Base-by-base conservation (phyloP, 2,329 filamentous ascomycete species). In the Paramyrothecium sp. region DNA sequence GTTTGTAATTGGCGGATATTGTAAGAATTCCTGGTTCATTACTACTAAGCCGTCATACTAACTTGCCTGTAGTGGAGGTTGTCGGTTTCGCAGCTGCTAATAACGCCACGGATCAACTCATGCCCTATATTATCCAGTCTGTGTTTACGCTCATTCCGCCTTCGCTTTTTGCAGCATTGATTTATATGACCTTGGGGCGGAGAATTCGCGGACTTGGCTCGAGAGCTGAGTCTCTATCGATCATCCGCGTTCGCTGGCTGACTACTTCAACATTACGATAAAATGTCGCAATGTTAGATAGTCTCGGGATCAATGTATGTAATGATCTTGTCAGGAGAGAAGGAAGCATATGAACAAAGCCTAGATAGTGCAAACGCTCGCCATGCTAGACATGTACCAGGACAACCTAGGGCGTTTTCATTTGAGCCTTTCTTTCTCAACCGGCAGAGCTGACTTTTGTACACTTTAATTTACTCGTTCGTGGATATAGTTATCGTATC, bases 141-240 rank as follows among this genome's bases (percentile, higher is more conserved):
- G 55, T 72, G 20, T 64, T 71, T 20, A 61, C 74, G 19, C 62
- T 75, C 5, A 56, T 75, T 34, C 65, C 71, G 0, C 72, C 73
- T 0, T 67, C 69, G 1, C 58, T 74, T 20, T 73, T 71, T 52
- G 75, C 77, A n/a, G 77, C 77, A 3, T 71, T 74, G 2, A 72
- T 80, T 38, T 79, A 80, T 69, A 79, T 78, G 75, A 70, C 71
- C 2, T 71, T 78, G 2, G 73, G 73, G 11, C 69, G 77, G 7
- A 62, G 77, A 19, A 72, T 78, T 46, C 59, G 61, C 3, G 66
- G 70, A 20, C 69, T 74, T 3, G 66, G 65, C 7, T 20, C 49
- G 1, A 58, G 54, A 23, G 70, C 60, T 12, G 67, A 69, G 48
- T 44, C 54, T 1, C 64, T 62, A 55, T 63, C 63, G 8, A 49